Base-by-base conservation (phyloP, 164 flowering plant species). In the Tinospora cordifolia region DNA sequence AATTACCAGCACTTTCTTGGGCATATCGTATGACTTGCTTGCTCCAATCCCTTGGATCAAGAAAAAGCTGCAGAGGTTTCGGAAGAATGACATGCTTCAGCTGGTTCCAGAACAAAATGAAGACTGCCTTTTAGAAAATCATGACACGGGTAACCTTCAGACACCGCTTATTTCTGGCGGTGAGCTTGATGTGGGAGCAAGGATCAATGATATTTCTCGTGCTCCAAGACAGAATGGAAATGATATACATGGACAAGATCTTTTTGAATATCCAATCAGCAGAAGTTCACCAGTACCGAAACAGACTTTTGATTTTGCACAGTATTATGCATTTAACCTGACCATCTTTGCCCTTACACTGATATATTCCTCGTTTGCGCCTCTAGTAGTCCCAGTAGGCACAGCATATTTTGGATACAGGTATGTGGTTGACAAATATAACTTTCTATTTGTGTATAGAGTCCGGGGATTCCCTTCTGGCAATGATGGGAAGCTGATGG, bases 31-130 rank as follows among this genome's bases (percentile, higher is more conserved):
- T 79, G 99, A 95, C 80, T 79, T 95, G 19, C 76, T 95, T 72
- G 96, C 98, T 75, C 98, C 99, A 41, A 78, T 95, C 24, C 99
- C 99, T 54, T 95, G 97, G 98, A 95, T 95, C n/a, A 92, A 95
- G 75, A 87, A 79, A 69, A 87, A 90, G 79, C 80, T 95, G 69
- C 89, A 83, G 74, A 90, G 79, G 76, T 88, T 95, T 75, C 84
- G 84, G 65, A 95, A 92, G 81, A 95, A 95, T 68, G 99, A 92
- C 81, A 92, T 92, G 99, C 91, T 95, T 30, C 96, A 88, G 80
- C 74, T 95, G 77, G 99, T 92, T n/a, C 99, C 98, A 5, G 98
- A 92, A 74, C 91, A 85, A 75, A 88, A 72, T 71, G 99, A 92
- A 73, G 94, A 88, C 11, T 85, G 85, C 72, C 83, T 87, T 3